These are phyloP conservation scores for Pseudofabraea citricarpa DNA, from an alignment of 2,329 filamentous ascomycete genomes.

Conservation along the genomic window DNA sequence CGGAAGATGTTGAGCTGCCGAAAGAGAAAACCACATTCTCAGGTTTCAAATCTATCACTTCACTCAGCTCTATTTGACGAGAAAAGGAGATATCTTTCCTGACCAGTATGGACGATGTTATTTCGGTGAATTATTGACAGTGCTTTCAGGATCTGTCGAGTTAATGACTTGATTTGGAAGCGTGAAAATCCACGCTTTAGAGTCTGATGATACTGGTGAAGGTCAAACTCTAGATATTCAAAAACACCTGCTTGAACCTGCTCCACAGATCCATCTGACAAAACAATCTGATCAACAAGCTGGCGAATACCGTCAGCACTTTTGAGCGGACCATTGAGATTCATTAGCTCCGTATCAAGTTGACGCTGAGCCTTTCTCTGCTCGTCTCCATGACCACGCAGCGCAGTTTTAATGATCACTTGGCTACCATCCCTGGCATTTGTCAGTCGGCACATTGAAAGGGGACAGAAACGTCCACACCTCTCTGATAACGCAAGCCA, in stretches of 20 bases:
- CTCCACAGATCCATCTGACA: not conserved
- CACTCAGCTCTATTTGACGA: not conserved
- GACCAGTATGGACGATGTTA: constrained; percentile 8
- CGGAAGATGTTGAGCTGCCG: not conserved
- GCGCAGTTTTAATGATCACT: constrained; percentile 8
- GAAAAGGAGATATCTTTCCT: not conserved
- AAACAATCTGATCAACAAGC: constrained; percentile 10
- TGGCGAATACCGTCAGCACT: constrained; percentile 7
- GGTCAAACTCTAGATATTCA: constrained; percentile 6
- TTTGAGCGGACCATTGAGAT: constrained; percentile 8
- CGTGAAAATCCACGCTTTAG: constrained; percentile 4
- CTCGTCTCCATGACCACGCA: constrained; percentile 3
- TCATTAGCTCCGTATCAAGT: constrained; percentile 5
- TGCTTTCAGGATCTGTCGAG: constrained; percentile 8
- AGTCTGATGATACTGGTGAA: constrained; percentile 6
- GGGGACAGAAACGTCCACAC: not conserved
- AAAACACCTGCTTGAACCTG: constrained; percentile 4
- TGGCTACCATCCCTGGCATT: constrained; percentile 7
- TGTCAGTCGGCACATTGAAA: constrained; percentile 1
- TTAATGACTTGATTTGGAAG: constrained; percentile 7
- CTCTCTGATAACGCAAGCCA: constrained; percentile 9
- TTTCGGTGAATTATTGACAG: constrained; percentile 6
- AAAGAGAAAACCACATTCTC: constrained; percentile 9
- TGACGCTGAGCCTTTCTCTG: constrained; percentile 7
- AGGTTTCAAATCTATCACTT: constrained; percentile 6